Evolutionary conservation across 257 asterid genomes (phyloP).

Genomic region (Perilla frutescens): DNA sequence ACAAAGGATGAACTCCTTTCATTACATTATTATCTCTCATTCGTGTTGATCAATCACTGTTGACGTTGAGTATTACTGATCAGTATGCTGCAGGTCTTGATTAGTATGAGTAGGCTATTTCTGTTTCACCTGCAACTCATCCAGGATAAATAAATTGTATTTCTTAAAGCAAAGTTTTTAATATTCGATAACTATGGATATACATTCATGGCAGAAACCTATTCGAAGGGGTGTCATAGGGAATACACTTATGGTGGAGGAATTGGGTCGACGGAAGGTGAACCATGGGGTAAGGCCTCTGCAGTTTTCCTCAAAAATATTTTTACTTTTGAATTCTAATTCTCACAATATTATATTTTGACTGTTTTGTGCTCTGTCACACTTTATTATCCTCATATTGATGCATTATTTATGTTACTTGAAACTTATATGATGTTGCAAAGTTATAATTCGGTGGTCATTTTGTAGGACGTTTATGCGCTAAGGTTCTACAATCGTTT

Average conservation of each 20-base stretch:
- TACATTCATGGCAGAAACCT: conserved; percentile 73
- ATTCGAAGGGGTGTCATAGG: conserved; percentile 90
- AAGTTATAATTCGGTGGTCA: conserved; percentile 1
- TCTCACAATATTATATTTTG: conserved; percentile 26
- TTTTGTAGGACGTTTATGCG: conserved; percentile 76
- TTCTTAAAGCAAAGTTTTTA: conserved; percentile 23
- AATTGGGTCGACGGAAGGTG: conserved; percentile 83
- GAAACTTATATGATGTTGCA: conserved; percentile 18
- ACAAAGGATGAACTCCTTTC: conserved; percentile 14
- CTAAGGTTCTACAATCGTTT: conserved; percentile 86
- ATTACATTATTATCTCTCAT: conserved; percentile 9
- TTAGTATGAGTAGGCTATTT: neutral
- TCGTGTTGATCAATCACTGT: neutral
- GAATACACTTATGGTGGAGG: conserved; percentile 91
- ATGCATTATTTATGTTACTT: conserved; percentile 12
- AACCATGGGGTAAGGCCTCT: conserved; percentile 67
- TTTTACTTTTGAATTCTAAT: conserved; percentile 9
- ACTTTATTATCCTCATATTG: conserved; percentile 9
- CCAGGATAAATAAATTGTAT: conserved; percentile 21
- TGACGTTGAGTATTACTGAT: conserved; percentile 1
- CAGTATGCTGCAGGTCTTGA: conserved; percentile 14
- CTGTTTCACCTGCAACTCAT: conserved; percentile 24
- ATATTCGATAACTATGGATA: conserved; percentile 7
- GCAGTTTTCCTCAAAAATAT: conserved; percentile 1
- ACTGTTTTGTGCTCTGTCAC: conserved; percentile 18